phyloP scores from a whole-genome alignment of 257 asterid species.

The Datura wrightii region DNA sequence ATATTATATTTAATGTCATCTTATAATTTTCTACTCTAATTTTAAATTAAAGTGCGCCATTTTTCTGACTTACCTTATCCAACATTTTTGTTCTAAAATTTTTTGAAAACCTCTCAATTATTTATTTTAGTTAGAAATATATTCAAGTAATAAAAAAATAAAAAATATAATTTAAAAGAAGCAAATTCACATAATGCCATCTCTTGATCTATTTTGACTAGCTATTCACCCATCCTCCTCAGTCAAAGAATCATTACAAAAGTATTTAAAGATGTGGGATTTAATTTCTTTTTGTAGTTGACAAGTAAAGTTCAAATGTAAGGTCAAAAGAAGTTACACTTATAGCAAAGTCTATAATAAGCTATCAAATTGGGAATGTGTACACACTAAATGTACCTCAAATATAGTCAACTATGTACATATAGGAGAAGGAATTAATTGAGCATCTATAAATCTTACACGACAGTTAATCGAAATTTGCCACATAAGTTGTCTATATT shows the following conservation, averaged over 20 bases:
- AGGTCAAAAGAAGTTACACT: background rate
- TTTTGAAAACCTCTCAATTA: background rate
- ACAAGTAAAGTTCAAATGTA: background rate
- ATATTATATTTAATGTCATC: no score
- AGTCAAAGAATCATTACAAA: background rate
- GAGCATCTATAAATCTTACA: background rate
- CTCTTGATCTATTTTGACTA: constrained; percentile 9
- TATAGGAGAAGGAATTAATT: constrained; percentile 6
- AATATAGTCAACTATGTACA: constrained; percentile 35
- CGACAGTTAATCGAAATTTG: constrained; percentile 28
- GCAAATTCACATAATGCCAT: background rate
- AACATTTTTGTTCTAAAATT: background rate
- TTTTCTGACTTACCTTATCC: constrained; percentile 14
- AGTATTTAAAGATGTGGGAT: background rate
- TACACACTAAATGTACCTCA: background rate
- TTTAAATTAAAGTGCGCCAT: background rate
- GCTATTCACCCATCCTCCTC: background rate
- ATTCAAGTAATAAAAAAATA: background rate
- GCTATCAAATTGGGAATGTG: background rate
- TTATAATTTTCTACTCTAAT: background rate
- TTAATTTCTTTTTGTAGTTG: background rate
- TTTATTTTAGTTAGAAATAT: background rate
- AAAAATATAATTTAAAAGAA: background rate
- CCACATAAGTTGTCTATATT: constrained; percentile 20
- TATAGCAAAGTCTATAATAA: background rate